Conservation (phyloP, 2,329 filamentous ascomycete genomes). For the Venturia nashicola region DNA sequence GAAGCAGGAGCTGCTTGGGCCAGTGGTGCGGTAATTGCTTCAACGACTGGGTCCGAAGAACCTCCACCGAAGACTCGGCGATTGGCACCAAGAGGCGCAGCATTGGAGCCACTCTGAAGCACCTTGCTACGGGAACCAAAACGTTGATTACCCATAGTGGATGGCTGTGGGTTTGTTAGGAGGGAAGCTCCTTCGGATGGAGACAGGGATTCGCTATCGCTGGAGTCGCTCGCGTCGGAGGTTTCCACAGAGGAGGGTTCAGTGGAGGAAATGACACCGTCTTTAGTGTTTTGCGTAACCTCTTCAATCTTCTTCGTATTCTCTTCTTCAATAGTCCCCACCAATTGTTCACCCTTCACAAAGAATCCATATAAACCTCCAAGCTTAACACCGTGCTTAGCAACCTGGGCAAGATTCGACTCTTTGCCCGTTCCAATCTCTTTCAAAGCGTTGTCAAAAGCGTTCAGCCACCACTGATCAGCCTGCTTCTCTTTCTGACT, state of each 20-base stretch:
- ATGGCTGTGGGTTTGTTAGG: neutral
- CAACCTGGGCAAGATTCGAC: conserved; percentile 37
- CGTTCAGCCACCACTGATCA: conserved; percentile 96
- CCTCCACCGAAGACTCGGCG: conserved; percentile 1
- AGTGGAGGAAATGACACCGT: neutral
- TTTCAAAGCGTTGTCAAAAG: conserved; percentile 83
- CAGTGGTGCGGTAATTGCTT: neutral
- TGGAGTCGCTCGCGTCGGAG: neutral
- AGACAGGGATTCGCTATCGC: neutral
- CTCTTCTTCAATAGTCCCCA: conserved; percentile 47
- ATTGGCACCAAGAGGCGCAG: neutral
- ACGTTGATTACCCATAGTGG: neutral
- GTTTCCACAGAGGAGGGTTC: neutral
- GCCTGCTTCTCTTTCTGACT: conserved; percentile 38
- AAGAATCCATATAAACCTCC: conserved; percentile 72
- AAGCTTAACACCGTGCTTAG: conserved; percentile 32
- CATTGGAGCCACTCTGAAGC: neutral
- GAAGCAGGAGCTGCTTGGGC: neutral
- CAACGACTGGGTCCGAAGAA: neutral
- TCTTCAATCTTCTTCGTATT: neutral
- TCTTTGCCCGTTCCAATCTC: conserved; percentile 52
- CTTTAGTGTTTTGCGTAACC: neutral
- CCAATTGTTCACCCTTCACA: conserved; percentile 65
- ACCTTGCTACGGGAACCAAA: neutral
- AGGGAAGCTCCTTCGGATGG: neutral